Conservation (phyloP, 2,329 filamentous ascomycete genomes). For the Claviceps arundinis region DNA sequence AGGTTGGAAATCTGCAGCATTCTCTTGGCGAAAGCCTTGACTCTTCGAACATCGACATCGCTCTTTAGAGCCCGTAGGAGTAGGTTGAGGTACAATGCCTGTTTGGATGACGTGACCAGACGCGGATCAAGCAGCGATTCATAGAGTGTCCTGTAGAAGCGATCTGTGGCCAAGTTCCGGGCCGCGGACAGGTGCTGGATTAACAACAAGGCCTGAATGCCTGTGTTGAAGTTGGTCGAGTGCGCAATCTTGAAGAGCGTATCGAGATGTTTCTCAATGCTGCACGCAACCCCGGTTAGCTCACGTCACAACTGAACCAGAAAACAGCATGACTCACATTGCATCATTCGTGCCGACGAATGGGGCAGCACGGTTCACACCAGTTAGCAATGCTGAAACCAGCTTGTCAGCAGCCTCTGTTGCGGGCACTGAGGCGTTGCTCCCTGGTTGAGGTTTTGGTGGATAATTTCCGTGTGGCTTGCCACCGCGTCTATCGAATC, state of each 20-base stretch:
- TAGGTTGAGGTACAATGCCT: slow-evolving; percentile 87
- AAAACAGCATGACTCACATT: slow-evolving; percentile 35
- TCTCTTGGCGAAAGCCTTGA: slow-evolving; percentile 92
- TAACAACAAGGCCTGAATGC: slow-evolving; percentile 85
- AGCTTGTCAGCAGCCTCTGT: slow-evolving; percentile 67
- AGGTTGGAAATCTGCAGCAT: slow-evolving; percentile 76
- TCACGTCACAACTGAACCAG: neutral
- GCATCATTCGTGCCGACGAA: slow-evolving; percentile 74
- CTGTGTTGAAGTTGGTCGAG: slow-evolving; percentile 97
- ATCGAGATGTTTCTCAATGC: slow-evolving; percentile 77
- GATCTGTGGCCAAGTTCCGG: slow-evolving; percentile 70
- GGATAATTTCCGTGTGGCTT: slow-evolving; percentile 10
- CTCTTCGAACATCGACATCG: slow-evolving; percentile 78
- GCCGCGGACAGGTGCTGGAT: slow-evolving; percentile 82
- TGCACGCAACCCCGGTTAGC: slow-evolving; percentile 25
- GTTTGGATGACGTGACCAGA: slow-evolving; percentile 80
- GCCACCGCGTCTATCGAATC: slow-evolving; percentile 8
- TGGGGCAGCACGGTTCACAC: slow-evolving; percentile 90
- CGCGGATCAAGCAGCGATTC: slow-evolving; percentile 88
- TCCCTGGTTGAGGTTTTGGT: slow-evolving; percentile 2
- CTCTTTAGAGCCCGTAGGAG: slow-evolving; percentile 78
- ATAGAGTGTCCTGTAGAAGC: slow-evolving; percentile 91
- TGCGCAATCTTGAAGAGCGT: slow-evolving; percentile 94
- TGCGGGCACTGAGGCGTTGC: slow-evolving; percentile 42
- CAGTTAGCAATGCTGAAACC: slow-evolving; percentile 79